Percentiles rank a stretch among this genome's conserved stretches.
These are phyloP conservation scores for Tuber melanosporum DNA, from an alignment of 495 filamentous ascomycete genomes.

Conservation along the genomic window DNA sequence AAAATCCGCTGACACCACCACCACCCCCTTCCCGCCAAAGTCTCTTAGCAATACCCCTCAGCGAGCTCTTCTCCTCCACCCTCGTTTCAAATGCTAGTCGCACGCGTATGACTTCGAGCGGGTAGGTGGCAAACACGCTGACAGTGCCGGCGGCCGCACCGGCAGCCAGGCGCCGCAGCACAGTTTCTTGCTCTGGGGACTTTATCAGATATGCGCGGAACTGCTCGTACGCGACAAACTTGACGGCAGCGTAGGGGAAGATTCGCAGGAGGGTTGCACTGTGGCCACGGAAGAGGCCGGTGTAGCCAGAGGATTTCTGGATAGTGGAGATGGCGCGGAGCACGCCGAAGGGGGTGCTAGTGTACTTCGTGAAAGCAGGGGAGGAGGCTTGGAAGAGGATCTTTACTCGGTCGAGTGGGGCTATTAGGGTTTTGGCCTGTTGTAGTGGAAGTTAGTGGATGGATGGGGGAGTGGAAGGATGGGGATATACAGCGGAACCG, in stretches of 20 bases:
- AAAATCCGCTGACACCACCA: conserved; percentile 73
- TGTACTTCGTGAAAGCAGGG: conserved; percentile 87
- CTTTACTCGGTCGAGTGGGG: conserved; percentile 93
- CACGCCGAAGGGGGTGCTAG: conserved; percentile 77
- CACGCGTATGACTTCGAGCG: conserved; percentile 84
- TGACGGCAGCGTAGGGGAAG: conserved; percentile 95
- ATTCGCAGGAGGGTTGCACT: conserved; percentile 90
- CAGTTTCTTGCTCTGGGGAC: conserved; percentile 65
- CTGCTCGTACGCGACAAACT: conserved; percentile 96
- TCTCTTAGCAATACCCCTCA: conserved; percentile 64
- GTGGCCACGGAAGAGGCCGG: conserved; percentile 84
- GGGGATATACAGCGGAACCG: conserved; percentile 67
- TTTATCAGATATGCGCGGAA: conserved; percentile 70
- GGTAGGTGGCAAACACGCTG: conserved; percentile 92
- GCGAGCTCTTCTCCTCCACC: conserved; percentile 55
- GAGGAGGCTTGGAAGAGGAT: conserved; percentile 96
- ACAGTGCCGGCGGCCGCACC: conserved; percentile 79
- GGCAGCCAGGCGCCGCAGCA: conserved; percentile 65
- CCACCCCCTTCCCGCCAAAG: conserved; percentile 65
- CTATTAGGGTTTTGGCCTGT: conserved; percentile 91
- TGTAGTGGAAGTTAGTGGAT: conserved; percentile 20
- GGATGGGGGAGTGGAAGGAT: neutral
- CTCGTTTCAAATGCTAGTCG: conserved; percentile 91
- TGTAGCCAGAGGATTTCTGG: conserved; percentile 61
- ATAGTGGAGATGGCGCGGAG: conserved; percentile 74